Base-by-base conservation (phyloP, 768 basidiomycete species). In the Cubamyces sp. region DNA sequence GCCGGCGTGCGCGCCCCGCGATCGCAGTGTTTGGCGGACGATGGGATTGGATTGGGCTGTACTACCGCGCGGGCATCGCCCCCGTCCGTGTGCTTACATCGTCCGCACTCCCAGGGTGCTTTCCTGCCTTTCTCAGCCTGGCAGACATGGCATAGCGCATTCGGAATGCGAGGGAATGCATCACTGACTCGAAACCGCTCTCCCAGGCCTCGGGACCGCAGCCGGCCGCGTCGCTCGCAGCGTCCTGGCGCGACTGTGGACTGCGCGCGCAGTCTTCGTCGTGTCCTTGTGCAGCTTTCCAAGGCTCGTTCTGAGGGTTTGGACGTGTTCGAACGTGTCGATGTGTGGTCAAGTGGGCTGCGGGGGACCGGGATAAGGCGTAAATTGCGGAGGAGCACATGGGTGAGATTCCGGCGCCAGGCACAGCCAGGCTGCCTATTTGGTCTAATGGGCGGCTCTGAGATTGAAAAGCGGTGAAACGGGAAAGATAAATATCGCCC, bases 401-500 rank as follows among this genome's bases (percentile, higher is more conserved):
- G 65, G 61, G 46, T 41, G 30, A 34, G 37, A 19, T 15, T 48
- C 54, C 54, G 25, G 48, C 34, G 40, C 49, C 65, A 66, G 65
- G 65, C 57, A 63, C 61, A 37, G 65, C 63, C 54, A 11, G 15
- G 40, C 28, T 68, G 39, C 54, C 58, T 48, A 48, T 54, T 54
- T 53, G 40, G 47, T 40, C 19, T 37, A 54, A 54, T 47, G 48
- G 61, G 71, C 71, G 71, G 41, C 70, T 73, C 71, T 73, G 71
- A 68, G 71, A 60, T 57, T 70, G 67, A 73, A 73, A 64, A 62
- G 68, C 67, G 50, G 64, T 68, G 71, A 62, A 67, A 39, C 42
- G 37, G 58, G 54, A 41, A 18, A 25, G 51, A 65, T 65, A 66
- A 67, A 69, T 68, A 50, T 40, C 51, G 53, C 37, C 40, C 66